Conservation (phyloP, 768 basidiomycete species). For the Sarcomyxa edulis region DNA sequence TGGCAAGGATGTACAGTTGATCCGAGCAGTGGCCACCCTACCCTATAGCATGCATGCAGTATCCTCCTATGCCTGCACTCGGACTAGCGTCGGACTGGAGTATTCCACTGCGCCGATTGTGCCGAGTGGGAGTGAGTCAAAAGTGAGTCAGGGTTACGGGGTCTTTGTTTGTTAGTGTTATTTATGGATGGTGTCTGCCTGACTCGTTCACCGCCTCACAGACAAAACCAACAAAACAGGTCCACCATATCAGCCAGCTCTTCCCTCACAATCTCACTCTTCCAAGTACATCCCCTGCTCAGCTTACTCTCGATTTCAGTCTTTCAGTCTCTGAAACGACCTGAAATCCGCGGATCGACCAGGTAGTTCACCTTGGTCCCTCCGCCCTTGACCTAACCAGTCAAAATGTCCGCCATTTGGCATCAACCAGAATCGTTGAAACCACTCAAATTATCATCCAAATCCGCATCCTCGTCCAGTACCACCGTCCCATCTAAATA, state of each 20-base stretch:
- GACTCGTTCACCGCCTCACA: constrained; percentile 2
- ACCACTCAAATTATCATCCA: constrained; percentile 14
- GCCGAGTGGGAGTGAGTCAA: constrained; percentile 3
- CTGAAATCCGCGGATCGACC: constrained; percentile 4
- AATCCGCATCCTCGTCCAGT: constrained; percentile 11
- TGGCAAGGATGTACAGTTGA: no score
- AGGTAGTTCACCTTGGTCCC: constrained; percentile 27
- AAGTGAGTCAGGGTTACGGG: no score
- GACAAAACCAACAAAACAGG: constrained; percentile 4
- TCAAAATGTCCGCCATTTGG: constrained; percentile 34
- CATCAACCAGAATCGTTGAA: constrained; percentile 19
- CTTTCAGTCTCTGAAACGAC: constrained; percentile 2
- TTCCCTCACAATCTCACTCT: no score
- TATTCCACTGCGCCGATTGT: not conserved
- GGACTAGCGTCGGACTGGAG: no score
- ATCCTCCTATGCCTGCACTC: no score
- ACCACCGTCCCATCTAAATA: constrained; percentile 11
- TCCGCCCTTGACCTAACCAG: constrained; percentile 24
- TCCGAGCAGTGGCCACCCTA: no score
- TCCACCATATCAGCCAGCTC: no score
- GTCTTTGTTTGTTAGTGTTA: not conserved
- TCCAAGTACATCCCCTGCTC: not conserved
- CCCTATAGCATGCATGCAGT: no score
- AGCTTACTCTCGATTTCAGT: not conserved
- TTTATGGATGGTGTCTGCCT: constrained; percentile 2